Conservation (phyloP, 2,329 filamentous ascomycete species). For the Epicoccum nigrum region DNA sequence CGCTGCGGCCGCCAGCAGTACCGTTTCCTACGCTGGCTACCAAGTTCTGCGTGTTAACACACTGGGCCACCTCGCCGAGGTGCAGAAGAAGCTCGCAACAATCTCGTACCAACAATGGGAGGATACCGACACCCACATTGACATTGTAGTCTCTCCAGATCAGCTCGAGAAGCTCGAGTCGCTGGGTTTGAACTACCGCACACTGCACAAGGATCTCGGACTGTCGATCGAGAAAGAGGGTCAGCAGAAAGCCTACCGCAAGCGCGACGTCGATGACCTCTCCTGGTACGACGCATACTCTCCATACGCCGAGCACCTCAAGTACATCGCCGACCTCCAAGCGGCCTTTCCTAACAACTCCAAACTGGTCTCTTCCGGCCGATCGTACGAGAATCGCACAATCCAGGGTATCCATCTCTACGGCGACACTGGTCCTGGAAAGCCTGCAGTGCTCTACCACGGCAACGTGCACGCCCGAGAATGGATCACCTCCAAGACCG, state of each 20-base stretch:
- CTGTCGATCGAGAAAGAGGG: constrained; percentile 48
- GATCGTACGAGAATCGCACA: constrained; percentile 29
- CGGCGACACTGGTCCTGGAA: constrained; percentile 30
- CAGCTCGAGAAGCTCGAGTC: constrained; percentile 46
- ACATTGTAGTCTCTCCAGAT: constrained; percentile 49
- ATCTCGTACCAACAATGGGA: constrained; percentile 47
- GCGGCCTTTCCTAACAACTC: constrained; percentile 26
- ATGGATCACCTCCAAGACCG: constrained; percentile 54
- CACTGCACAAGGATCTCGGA: constrained; percentile 54
- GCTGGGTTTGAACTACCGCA: constrained; percentile 38
- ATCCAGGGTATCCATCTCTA: constrained; percentile 33
- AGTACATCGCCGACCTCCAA: constrained; percentile 29
- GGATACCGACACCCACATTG: constrained; percentile 39
- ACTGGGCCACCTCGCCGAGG: constrained; percentile 34
- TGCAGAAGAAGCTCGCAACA: constrained; percentile 43
- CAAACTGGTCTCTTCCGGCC: constrained; percentile 27
- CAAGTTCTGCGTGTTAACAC: constrained; percentile 48
- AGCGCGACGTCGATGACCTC: constrained; percentile 16
- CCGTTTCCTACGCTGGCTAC: constrained; percentile 46
- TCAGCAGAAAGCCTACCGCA: constrained; percentile 48
- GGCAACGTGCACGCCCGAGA: constrained; percentile 15
- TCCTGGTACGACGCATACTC: constrained; percentile 33
- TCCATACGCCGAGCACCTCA: constrained; percentile 27
- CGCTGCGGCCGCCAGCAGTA: constrained; percentile 21
- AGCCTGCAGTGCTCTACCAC: constrained; percentile 48